Base-by-base conservation (phyloP, 2,329 filamentous ascomycete genomes). In the Peltaster fructicola region DNA sequence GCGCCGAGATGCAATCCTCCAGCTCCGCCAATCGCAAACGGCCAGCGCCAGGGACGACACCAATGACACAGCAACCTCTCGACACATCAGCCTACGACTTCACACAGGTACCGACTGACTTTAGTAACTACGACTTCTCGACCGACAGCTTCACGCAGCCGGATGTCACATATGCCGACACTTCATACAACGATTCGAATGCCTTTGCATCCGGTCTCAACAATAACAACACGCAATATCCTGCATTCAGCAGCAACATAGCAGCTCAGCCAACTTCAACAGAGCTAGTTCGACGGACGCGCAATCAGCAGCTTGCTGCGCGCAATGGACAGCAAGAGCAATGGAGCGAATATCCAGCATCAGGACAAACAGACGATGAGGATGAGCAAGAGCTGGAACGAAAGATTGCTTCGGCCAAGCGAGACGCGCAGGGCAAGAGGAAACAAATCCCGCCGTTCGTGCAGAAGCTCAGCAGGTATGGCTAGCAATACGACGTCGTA, bases 381-480 rank as follows among this genome's bases (percentile, higher is more conserved):
- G 80, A 72, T 36, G 64, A 90, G 31, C 76, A 84, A 33, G 62
- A 77, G 27, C 55, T 93, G 32, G 81, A 91, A 45, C 70, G 76
- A 46, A 72, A 72, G 52, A 84, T 82, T 12, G 63, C 74, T 35
- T 59, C 76, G 33, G 82, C 82, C 6, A 92, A 90, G 57, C 70
- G 74, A 45, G 88, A 95, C 30, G 75, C 84, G 1, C 77, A 84
- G 47, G 66, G 74, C 9, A 95, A 92, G 52, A 65, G 84, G 41
- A 95, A 95, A 53, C 79, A 90, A 44, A 95, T 98, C 7, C 85
- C 88, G 1, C 85, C 88, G 0, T 98, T 98, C 58, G 84, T 98
- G 20, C 84, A 93, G 51, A 98, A 98, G 48, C 56, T 98, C 27
- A 91, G 82, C 70, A 95, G 85, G 85, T 90, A 59, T 56, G 68